Evolutionary conservation across 768 basidiomycete genomes (phyloP).

Genomic region (Chalciporus pseudorubinellus): DNA sequence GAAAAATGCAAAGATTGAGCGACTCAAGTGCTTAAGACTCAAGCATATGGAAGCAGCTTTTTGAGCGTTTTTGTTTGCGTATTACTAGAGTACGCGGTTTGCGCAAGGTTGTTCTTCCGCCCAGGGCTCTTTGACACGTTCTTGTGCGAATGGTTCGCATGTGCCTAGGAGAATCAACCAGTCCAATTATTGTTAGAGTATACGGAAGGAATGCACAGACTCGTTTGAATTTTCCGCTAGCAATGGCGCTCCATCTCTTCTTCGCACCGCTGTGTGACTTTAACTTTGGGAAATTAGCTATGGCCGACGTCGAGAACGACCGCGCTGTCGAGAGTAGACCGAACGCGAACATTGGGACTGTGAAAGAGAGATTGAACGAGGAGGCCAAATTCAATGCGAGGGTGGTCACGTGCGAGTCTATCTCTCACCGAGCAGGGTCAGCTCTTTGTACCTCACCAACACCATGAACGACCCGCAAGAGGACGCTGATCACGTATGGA

Average conservation of each 20-base stretch:
- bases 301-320: slow-evolving; percentile 59
- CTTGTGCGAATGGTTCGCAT: slow-evolving; percentile 70
- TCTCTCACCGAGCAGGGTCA: background rate
- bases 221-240: slow-evolving; percentile 73
- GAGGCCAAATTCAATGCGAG: background rate
- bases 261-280: slow-evolving; percentile 81
- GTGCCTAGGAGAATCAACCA: slow-evolving; percentile 44
- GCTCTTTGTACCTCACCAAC: slow-evolving; percentile 22
- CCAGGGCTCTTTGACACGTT: slow-evolving; percentile 65
- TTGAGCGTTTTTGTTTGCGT: slow-evolving; percentile 67
- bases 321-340: slow-evolving; percentile 31
- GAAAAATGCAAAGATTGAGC: background rate
- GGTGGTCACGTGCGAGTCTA: slow-evolving; percentile 17
- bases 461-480: slow-evolving; percentile 53
- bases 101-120: slow-evolving; percentile 62
- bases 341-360: slow-evolving; percentile 30
- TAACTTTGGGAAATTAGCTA: slow-evolving; percentile 65
- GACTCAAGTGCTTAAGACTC: slow-evolving; percentile 14
- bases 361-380: background rate
- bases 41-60: slow-evolving; percentile 72
- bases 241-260: slow-evolving; percentile 74
- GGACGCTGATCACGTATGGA: slow-evolving; percentile 76
- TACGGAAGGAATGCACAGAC: slow-evolving; percentile 38
- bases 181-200: background rate
- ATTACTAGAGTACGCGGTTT: slow-evolving; percentile 62